Conservation (phyloP, 2,329 filamentous ascomycete genomes). For the Phialocephala sp. region DNA sequence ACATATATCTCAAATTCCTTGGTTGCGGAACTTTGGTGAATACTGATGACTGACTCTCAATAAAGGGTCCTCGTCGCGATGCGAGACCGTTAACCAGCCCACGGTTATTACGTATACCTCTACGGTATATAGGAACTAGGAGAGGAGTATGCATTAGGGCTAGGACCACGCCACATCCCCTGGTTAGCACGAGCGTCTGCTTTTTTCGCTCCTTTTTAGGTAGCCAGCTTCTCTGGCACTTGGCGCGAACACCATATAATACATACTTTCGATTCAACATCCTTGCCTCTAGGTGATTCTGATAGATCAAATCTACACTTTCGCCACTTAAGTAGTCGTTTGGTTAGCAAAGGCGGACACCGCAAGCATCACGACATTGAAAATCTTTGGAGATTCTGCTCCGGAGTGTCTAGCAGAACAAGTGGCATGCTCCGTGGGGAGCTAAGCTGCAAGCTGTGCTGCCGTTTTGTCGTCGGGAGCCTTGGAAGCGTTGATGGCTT, state of each 20-base stretch:
- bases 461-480: not conserved
- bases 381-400: not conserved
- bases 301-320: not conserved
- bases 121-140: not conserved
- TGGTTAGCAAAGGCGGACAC: not conserved
- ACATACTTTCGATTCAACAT: no score
- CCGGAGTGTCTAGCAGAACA: not conserved
- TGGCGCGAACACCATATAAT: no score
- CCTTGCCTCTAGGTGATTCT: no score
- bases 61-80: constrained; percentile 1
- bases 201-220: no score
- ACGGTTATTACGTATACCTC: constrained; percentile 1
- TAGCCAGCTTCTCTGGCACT: no score
- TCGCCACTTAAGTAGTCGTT: not conserved
- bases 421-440: not conserved
- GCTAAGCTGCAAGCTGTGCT: not conserved
- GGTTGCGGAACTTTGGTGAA: not conserved
- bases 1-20: not conserved
- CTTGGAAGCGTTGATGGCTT: not conserved
- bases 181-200: no score
- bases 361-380: not conserved
- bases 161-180: no score
- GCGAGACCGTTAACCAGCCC: not conserved
- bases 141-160: no score
- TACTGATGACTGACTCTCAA: not conserved